Evolutionary conservation across 768 basidiomycete genomes (phyloP).

Genomic region (Calocera cornea): DNA sequence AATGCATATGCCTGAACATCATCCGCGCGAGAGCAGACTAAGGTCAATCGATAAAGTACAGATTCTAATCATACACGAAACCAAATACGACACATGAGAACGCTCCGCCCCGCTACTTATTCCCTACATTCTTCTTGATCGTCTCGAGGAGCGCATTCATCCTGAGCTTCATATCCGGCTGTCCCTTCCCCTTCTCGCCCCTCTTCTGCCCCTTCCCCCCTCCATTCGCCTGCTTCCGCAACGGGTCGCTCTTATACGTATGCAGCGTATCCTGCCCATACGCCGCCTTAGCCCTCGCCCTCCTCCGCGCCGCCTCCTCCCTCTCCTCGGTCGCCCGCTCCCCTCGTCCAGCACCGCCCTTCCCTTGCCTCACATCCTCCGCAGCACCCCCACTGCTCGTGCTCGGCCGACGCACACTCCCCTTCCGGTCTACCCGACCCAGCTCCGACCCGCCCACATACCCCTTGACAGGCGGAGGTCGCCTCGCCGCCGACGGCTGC

Average conservation of each 20-base stretch:
- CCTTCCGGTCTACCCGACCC: background rate
- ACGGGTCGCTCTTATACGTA: conserved; percentile 39
- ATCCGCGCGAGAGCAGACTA: background rate
- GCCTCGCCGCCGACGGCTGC: background rate
- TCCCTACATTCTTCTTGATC: conserved; percentile 39
- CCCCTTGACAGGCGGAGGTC: background rate
- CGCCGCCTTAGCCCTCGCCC: conserved; percentile 23
- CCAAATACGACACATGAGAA: background rate
- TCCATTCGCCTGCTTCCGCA: conserved; percentile 17
- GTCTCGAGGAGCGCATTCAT: conserved; percentile 80
- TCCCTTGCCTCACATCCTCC: background rate
- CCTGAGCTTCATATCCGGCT: conserved; percentile 71
- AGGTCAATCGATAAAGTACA: background rate
- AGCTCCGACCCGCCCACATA: background rate
- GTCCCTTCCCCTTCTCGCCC: conserved; percentile 28
- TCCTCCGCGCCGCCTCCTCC: background rate
- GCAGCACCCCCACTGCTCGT: background rate
- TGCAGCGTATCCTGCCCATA: conserved; percentile 48
- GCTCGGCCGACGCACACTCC: background rate
- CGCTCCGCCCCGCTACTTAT: background rate
- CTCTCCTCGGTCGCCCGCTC: background rate
- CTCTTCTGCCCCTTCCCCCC: background rate
- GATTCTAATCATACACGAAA: background rate
- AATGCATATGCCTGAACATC: background rate
- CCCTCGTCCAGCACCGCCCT: background rate